phyloP scores from a whole-genome alignment of 2,329 filamentous ascomycete genomes.

The Knufia petricola region DNA sequence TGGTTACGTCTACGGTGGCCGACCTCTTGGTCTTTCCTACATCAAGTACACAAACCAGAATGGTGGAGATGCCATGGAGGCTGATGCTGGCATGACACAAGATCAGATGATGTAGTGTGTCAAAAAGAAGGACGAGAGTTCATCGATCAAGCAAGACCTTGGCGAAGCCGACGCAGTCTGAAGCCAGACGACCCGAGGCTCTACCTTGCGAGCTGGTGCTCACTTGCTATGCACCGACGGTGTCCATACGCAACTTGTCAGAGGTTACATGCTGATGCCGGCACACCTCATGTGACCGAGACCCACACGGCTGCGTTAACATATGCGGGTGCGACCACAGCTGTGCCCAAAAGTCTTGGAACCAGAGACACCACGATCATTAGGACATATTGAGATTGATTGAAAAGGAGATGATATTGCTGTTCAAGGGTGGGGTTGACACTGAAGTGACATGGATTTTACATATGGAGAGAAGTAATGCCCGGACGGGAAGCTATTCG shows the following conservation, averaged over 20 bases:
- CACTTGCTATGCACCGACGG: neutral
- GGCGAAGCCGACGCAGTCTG: neutral
- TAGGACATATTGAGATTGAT: neutral
- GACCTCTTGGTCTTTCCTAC: slow-evolving; percentile 83
- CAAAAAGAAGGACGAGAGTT: neutral
- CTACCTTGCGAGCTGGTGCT: neutral
- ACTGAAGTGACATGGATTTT: neutral
- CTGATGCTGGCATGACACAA: slow-evolving; percentile 65
- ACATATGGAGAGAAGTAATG: slow-evolving; percentile 1
- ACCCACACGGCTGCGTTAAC: too few relatives aligned
- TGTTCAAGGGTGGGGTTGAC: neutral
- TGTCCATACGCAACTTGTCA: too few relatives aligned
- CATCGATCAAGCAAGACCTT: neutral
- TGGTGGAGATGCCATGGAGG: slow-evolving; percentile 66
- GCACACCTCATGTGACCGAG: too few relatives aligned
- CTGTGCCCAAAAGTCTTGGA: neutral
- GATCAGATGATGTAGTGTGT: slow-evolving; percentile 81
- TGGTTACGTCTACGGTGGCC: slow-evolving; percentile 91
- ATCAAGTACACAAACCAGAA: slow-evolving; percentile 79
- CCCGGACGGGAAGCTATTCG: neutral
- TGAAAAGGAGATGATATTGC: neutral
- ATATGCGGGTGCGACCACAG: too few relatives aligned
- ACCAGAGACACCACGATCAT: neutral
- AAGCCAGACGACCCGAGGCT: neutral
- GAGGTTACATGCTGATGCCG: too few relatives aligned